phyloP scores from a whole-genome alignment of 2,329 filamentous ascomycete genomes.

The Penicillium concentricum region DNA sequence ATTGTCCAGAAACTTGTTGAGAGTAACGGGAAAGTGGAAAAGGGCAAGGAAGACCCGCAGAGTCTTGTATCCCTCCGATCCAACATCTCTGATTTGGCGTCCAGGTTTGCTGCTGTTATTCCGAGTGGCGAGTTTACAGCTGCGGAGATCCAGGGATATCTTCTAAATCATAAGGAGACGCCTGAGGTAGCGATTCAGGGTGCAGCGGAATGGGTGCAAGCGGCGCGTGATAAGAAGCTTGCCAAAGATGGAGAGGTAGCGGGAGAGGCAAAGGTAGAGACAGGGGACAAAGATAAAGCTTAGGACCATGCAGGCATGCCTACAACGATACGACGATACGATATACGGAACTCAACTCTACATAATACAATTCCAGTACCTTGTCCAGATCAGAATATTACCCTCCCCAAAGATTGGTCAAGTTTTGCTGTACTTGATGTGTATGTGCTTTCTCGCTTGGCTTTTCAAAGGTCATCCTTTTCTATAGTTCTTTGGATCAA shows the following conservation, averaged over 20 bases:
- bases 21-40: neutral
- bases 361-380: neutral
- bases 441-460: too few species aligned
- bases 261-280: slow-evolving; percentile 6
- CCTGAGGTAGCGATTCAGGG: slow-evolving; percentile 33
- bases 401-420: neutral
- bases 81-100: slow-evolving; percentile 26
- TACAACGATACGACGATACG: neutral
- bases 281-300: slow-evolving; percentile 6
- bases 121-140: slow-evolving; percentile 38
- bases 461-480: neutral
- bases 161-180: slow-evolving; percentile 36
- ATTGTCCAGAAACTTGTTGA: neutral
- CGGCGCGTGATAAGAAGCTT: slow-evolving; percentile 26
- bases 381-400: neutral
- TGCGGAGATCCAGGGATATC: slow-evolving; percentile 44
- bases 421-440: neutral
- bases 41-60: neutral
- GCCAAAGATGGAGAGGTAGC: slow-evolving; percentile 14
- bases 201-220: slow-evolving; percentile 32
- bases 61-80: slow-evolving; percentile 13
- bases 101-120: slow-evolving; percentile 33
- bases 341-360: neutral
- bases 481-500: neutral
- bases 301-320: neutral